Evolutionary conservation across 306 rosid genomes (phyloP).

Genomic region (Cucurbita ficifolia): DNA sequence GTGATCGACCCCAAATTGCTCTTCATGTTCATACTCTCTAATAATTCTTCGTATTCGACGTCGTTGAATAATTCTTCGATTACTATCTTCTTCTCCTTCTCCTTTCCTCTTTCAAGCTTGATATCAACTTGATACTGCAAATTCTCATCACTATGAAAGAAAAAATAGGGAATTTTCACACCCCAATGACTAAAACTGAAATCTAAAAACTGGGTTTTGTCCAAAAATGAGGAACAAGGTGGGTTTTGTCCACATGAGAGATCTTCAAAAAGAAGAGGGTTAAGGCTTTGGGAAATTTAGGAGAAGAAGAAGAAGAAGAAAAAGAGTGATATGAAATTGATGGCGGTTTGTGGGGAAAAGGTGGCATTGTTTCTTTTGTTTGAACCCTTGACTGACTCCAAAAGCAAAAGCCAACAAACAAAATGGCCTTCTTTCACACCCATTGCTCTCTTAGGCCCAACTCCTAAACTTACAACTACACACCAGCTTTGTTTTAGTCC

Average conservation of each 20-base stretch:
- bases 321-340: background rate
- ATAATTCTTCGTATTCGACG: background rate
- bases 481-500: constrained; percentile 3
- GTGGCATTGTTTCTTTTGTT: constrained; percentile 25
- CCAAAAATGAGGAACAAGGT: background rate
- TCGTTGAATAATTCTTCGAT: background rate
- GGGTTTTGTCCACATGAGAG: constrained; percentile 19
- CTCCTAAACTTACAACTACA: background rate
- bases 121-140: background rate
- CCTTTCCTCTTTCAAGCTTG: background rate
- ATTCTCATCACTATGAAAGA: constrained; percentile 11
- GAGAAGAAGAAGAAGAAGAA: background rate
- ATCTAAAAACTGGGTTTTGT: background rate
- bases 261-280: too few species aligned
- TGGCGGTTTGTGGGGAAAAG: background rate
- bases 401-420: constrained; percentile 57
- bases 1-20: constrained; percentile 42
- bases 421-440: constrained; percentile 45
- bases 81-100: background rate
- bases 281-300: background rate
- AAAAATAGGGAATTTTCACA: constrained; percentile 13
- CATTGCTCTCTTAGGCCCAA: constrained; percentile 7
- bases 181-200: constrained; percentile 2
- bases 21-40: constrained; percentile 7
- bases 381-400: constrained; percentile 49